Conservation (phyloP, 441 rosid genomes). For the Codiaeum variegatum region DNA sequence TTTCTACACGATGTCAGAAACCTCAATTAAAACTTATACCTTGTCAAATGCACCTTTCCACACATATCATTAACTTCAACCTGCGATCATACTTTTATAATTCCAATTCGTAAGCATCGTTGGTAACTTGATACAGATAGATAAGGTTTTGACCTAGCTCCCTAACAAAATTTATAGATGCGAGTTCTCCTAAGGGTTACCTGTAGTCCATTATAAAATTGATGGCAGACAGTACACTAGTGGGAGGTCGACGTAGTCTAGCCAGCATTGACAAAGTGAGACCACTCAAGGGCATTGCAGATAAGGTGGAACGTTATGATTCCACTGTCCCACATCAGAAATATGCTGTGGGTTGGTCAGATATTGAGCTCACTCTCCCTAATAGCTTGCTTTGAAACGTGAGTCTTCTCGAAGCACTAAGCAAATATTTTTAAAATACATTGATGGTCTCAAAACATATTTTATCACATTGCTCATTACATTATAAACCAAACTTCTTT, state of each 20-base stretch:
- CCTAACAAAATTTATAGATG: not conserved
- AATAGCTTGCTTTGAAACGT: not conserved
- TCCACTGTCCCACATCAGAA: not conserved
- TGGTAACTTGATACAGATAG: not conserved
- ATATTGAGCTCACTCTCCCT: not conserved
- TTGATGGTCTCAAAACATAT: not conserved
- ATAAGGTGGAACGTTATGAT: not conserved
- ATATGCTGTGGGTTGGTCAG: not conserved
- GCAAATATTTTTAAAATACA: not conserved
- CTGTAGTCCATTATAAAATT: not conserved
- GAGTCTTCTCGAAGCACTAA: not conserved
- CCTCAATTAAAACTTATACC: not conserved
- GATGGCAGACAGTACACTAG: not conserved
- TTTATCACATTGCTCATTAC: not conserved
- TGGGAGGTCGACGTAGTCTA: not conserved
- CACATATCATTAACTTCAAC: not conserved
- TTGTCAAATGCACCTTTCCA: not conserved
- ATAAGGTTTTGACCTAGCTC: not conserved
- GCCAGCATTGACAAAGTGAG: not conserved
- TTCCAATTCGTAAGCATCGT: not conserved
- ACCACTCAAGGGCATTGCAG: not conserved
- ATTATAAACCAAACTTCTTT: conserved; percentile 2
- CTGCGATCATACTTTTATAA: not conserved
- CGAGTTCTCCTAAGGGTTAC: not conserved
- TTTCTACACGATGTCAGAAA: too few relatives aligned